Percentiles rank a stretch among this genome's conserved stretches.
Conservation (phyloP, 306 rosid species). For the Vigna unguiculata region DNA sequence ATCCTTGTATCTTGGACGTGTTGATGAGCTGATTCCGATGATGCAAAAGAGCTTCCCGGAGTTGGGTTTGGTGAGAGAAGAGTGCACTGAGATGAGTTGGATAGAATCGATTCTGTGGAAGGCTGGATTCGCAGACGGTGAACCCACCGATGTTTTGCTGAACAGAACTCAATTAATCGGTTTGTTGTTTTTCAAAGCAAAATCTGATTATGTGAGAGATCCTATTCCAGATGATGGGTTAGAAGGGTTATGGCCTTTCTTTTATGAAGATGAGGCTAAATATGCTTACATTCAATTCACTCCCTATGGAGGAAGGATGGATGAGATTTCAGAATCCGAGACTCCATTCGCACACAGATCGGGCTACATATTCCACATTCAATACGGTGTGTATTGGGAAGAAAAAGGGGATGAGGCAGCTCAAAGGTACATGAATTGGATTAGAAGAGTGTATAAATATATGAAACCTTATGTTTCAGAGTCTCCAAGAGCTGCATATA, state of each 20-base stretch:
- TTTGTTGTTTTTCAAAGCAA: slow-evolving; percentile 14
- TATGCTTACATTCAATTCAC: background rate
- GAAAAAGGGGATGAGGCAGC: slow-evolving; percentile 32
- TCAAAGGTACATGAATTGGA: slow-evolving; percentile 35
- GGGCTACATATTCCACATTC: slow-evolving; percentile 38
- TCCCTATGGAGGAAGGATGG: slow-evolving; percentile 53
- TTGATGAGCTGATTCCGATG: slow-evolving; percentile 39
- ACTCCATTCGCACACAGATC: slow-evolving; percentile 42
- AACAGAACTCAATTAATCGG: slow-evolving; percentile 1
- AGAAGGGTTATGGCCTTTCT: slow-evolving; percentile 44
- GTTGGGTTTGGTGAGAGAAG: slow-evolving; percentile 40
- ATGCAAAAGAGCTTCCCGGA: slow-evolving; percentile 53
- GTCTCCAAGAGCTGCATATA: slow-evolving; percentile 1
- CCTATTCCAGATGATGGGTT: slow-evolving; percentile 37
- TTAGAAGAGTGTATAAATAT: slow-evolving; percentile 35
- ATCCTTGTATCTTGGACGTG: slow-evolving; percentile 48
- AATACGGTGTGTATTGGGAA: slow-evolving; percentile 27
- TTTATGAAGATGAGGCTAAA: slow-evolving; percentile 39
- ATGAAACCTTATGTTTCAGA: slow-evolving; percentile 36
- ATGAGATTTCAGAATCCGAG: slow-evolving; percentile 47
- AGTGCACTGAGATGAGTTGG: background rate
- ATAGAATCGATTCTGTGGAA: background rate
- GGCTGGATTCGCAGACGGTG: background rate
- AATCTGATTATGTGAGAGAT: slow-evolving; percentile 46
- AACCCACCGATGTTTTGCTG: slow-evolving; percentile 19